Evolutionary conservation across 1,284 basidiomycete species (phyloP).

Genomic region (Violaceomyces palustris): DNA sequence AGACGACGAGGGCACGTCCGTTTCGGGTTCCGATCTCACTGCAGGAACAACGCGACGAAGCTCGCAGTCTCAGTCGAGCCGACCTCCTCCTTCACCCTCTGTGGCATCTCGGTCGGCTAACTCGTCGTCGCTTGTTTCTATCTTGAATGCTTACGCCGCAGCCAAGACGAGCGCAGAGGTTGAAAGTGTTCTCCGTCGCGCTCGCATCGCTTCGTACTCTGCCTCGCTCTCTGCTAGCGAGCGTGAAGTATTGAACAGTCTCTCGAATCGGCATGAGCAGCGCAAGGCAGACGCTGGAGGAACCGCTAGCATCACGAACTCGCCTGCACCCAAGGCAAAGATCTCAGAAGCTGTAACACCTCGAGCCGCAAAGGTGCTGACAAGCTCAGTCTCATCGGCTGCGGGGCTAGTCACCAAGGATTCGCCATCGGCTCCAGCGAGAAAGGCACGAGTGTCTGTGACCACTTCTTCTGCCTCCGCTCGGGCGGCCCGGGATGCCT

Average conservation of each 20-base stretch:
- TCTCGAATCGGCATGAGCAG: constrained; percentile 27
- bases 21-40: constrained; percentile 20
- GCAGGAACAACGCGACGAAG: constrained; percentile 2
- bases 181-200: constrained; percentile 37
- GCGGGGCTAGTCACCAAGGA: no score
- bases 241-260: constrained; percentile 34
- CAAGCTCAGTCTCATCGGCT: no score
- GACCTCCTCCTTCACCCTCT: background rate
- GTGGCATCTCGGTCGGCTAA: constrained; percentile 5
- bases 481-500: no score
- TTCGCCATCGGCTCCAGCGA: no score
- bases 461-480: no score
- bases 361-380: no score
- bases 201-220: constrained; percentile 39
- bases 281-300: constrained; percentile 10
- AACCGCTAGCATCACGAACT: no score
- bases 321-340: no score
- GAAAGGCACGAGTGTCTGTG: no score
- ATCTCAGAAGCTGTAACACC: no score
- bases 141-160: constrained; percentile 42
- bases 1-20: constrained; percentile 19
- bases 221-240: constrained; percentile 30
- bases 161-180: constrained; percentile 46
- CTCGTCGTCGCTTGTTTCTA: constrained; percentile 32
- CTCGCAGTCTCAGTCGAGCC: constrained; percentile 1